phyloP scores from a whole-genome alignment of 371 early-diverging fungal genomes.

The Dinochytrium kinnereticum region DNA sequence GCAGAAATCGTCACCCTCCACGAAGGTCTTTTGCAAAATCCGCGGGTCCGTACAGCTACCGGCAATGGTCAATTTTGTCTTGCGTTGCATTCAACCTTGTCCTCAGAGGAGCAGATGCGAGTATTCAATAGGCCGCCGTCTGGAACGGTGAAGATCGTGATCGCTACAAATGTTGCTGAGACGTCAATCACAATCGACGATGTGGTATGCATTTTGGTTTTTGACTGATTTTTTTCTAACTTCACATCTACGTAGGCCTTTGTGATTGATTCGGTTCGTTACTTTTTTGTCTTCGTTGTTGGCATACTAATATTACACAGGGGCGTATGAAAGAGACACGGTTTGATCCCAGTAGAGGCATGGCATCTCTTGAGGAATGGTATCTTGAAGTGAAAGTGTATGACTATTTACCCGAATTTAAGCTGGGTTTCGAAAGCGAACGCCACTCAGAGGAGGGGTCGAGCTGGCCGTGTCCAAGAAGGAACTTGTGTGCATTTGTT shows the following conservation, averaged over 20 bases:
- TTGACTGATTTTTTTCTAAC: not conserved
- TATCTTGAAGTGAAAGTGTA: not conserved
- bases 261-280: constrained; percentile 43
- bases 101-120: constrained; percentile 47
- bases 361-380: constrained; percentile 51
- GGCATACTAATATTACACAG: too few species aligned
- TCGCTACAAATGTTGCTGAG: constrained; percentile 69
- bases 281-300: too few species aligned
- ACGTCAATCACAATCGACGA: constrained; percentile 76
- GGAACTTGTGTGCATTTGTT: constrained; percentile 53
- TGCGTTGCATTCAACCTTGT: constrained; percentile 46
- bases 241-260: constrained; percentile 32
- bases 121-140: constrained; percentile 44
- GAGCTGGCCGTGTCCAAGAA: constrained; percentile 50
- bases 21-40: constrained; percentile 36
- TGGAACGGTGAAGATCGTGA: constrained; percentile 52
- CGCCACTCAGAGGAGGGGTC: constrained; percentile 49
- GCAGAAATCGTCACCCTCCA: constrained; percentile 45
- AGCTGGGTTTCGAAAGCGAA: constrained; percentile 51
- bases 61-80: constrained; percentile 35
- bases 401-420: not conserved
- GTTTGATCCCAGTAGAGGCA: constrained; percentile 49
- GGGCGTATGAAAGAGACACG: constrained; percentile 52
- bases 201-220: constrained; percentile 40
- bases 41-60: constrained; percentile 35